A percentile compares a stretch with the other conserved stretches of the same genome.
Conservation (phyloP, 768 basidiomycete genomes). For the Boletus subparvulus region DNA sequence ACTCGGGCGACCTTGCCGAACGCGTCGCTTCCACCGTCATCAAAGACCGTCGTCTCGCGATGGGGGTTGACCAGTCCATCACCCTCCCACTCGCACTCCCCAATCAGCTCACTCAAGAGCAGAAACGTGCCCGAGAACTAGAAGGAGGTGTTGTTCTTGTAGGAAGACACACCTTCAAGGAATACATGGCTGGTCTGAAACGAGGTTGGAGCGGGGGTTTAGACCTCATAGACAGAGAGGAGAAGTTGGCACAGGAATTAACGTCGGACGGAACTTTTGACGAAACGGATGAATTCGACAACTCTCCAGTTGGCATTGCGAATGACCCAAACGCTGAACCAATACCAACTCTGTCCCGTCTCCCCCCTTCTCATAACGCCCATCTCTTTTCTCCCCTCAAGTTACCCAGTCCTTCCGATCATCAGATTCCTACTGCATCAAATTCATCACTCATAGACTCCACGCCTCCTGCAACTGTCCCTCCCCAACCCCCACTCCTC, state of each 20-base stretch:
- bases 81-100: slow-evolving; percentile 47
- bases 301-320: slow-evolving; percentile 22
- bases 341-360: slow-evolving; percentile 41
- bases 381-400: slow-evolving; percentile 34
- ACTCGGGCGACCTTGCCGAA: slow-evolving; percentile 82
- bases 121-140: slow-evolving; percentile 56
- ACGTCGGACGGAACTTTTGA: slow-evolving; percentile 79
- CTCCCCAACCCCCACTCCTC: slow-evolving; percentile 76
- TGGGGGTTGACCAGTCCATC: slow-evolving; percentile 59
- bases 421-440: slow-evolving; percentile 16
- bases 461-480: slow-evolving; percentile 54
- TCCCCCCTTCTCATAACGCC: slow-evolving; percentile 35
- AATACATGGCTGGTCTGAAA: slow-evolving; percentile 86
- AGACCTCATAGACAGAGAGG: slow-evolving; percentile 68
- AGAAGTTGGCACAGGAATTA: slow-evolving; percentile 62
- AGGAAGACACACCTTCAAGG: slow-evolving; percentile 90
- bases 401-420: slow-evolving; percentile 20
- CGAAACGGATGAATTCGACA: slow-evolving; percentile 47
- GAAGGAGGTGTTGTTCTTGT: slow-evolving; percentile 85
- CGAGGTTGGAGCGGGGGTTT: slow-evolving; percentile 81
- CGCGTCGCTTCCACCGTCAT: slow-evolving; percentile 74
- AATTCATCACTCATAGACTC: slow-evolving; percentile 37
- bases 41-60: slow-evolving; percentile 61
- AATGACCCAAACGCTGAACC: slow-evolving; percentile 37
- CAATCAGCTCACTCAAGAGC: slow-evolving; percentile 49